A percentile compares a stretch with the other conserved stretches of the same genome.
Evolutionary conservation across 441 rosid species (phyloP).

Genomic region (Pelargonium australe): DNA sequence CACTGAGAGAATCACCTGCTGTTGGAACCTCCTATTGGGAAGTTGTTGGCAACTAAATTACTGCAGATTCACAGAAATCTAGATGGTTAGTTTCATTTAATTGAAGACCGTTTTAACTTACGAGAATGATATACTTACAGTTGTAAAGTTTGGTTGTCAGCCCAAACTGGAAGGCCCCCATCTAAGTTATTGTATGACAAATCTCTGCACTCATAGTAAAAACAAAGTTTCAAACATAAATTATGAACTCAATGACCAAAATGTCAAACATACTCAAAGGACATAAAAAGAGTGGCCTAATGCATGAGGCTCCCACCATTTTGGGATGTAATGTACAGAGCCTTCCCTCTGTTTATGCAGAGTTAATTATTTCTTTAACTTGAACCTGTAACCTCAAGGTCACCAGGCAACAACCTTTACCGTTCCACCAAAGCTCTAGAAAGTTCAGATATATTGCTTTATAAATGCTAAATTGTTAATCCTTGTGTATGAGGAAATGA

Average conservation of each 20-base stretch:
- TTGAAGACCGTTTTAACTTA: not conserved
- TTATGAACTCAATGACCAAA: too few species aligned
- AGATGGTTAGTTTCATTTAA: constrained; percentile 14
- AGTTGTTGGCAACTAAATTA: constrained; percentile 62
- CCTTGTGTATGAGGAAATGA: too few species aligned
- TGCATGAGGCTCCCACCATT: too few species aligned
- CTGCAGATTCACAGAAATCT: constrained; percentile 31
- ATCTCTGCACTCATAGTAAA: constrained; percentile 41
- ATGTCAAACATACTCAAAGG: too few species aligned
- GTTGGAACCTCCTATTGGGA: constrained; percentile 34
- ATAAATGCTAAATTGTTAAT: too few species aligned
- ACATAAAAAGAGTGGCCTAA: too few species aligned
- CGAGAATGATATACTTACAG: constrained; percentile 31
- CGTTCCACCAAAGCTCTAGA: too few species aligned
- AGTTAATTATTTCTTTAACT: too few species aligned
- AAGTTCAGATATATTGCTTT: not conserved
- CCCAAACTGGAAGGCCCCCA: constrained; percentile 65
- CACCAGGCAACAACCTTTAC: too few species aligned
- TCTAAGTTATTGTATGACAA: constrained; percentile 58
- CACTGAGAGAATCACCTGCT: constrained; percentile 41
- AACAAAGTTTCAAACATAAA: not conserved
- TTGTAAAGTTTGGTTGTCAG: constrained; percentile 29
- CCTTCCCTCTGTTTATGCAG: too few species aligned
- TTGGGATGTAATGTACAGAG: too few species aligned
- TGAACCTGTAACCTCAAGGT: too few species aligned